Base-by-base conservation (phyloP, 164 flowering plant genomes). In the Protea cynaroides region DNA sequence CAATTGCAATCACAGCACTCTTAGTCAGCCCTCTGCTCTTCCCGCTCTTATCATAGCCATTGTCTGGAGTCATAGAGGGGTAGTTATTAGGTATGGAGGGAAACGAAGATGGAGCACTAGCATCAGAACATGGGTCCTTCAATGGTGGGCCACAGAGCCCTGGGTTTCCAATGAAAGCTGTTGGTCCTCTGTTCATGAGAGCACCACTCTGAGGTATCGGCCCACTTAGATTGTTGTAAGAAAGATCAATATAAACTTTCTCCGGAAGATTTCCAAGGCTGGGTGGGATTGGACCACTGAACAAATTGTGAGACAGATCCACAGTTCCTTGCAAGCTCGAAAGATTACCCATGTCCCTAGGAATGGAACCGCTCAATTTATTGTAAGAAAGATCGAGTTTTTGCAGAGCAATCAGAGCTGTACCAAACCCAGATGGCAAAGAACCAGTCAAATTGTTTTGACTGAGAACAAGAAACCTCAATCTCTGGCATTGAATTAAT, bases 101-200 rank as follows among this genome's bases (percentile, higher is more conserved):
- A 47, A 72, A 29, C 1, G 92, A 81, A 12, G 85, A 66, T n/a
- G 90, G 79, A 25, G 87, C 65, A 66, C 58, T 29, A 56, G 72
- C 58, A 44, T 69, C 79, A 60, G 88, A 71, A 76, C 99, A 94
- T 1, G 76, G 81, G 52, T 76, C 81, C 80, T 79, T 91, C 79
- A 91, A 76, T n/a, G 99, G 99, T 40, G 95, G 90, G 50, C 99
- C 99, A 71, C 99, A 94, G 3, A 94, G 88, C 23, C 77, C 81
- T 1, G 85, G 82, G 57, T 94, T 94, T 37, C 96, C 96, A 19
- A 94, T 71, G 60, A 89, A 94, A 11, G 99, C 99, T 0, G 99
- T 91, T 15, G 99, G 99, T 61, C 99, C 99, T 79, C 97, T 74
- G 64, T 89, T 94, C 73, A 83, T 80, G 9, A 94, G 69, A 76